Evolutionary conservation across 1,284 basidiomycete genomes (phyloP).

Genomic region (Ustilago crameri): DNA sequence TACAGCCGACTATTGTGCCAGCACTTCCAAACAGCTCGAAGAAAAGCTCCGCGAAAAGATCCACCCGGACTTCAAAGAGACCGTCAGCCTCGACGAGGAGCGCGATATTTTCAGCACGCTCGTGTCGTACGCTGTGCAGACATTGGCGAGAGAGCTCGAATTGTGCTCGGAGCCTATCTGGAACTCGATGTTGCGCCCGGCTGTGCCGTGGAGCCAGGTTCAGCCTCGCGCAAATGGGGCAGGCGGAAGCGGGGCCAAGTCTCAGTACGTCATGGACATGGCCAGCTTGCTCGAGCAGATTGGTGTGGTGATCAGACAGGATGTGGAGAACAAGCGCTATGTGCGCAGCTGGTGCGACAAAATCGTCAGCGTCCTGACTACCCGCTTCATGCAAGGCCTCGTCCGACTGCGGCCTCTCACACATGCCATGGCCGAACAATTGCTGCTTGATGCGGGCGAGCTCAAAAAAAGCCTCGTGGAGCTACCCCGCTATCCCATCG

Average conservation of each 20-base stretch:
- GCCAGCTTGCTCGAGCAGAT: constrained; percentile 59
- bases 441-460: constrained; percentile 52
- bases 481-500: constrained; percentile 56
- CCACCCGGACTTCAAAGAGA: constrained; percentile 77
- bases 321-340: constrained; percentile 65
- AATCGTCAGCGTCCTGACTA: constrained; percentile 49
- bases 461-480: constrained; percentile 54
- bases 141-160: constrained; percentile 55
- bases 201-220: constrained; percentile 53
- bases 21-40: constrained; percentile 90
- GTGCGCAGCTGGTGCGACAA: constrained; percentile 66
- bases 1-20: constrained; percentile 96
- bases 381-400: constrained; percentile 49
- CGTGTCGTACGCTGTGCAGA: constrained; percentile 54
- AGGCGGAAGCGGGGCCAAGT: constrained; percentile 19
- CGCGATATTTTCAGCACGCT: constrained; percentile 78
- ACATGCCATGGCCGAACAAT: constrained; percentile 49
- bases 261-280: constrained; percentile 60
- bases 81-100: constrained; percentile 84
- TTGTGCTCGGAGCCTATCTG: constrained; percentile 58
- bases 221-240: constrained; percentile 17
- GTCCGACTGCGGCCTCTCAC: constrained; percentile 60
- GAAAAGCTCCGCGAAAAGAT: constrained; percentile 88
- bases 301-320: constrained; percentile 62
- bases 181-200: constrained; percentile 60